phyloP scores from a whole-genome alignment of 2,329 filamentous ascomycete genomes.

The Niveomyces coronatus region DNA sequence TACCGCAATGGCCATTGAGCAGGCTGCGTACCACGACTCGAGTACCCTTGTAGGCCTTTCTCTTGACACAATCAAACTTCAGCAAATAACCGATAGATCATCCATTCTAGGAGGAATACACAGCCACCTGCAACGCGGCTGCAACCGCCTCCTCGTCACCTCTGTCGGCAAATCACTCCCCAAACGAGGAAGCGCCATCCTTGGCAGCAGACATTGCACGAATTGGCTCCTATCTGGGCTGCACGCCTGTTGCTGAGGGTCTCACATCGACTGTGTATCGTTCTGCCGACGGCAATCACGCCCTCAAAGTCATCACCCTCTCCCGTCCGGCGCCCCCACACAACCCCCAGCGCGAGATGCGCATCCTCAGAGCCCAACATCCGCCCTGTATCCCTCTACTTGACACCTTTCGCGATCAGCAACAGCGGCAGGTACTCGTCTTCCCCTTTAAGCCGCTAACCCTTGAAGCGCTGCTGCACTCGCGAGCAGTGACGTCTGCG shows the following conservation, averaged over 20 bases:
- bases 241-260: constrained; percentile 50
- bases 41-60: constrained; percentile 41
- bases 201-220: constrained; percentile 23
- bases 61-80: constrained; percentile 2
- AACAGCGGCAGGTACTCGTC: constrained; percentile 63
- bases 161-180: constrained; percentile 8
- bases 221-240: constrained; percentile 45
- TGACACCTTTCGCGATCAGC: constrained; percentile 61
- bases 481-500: constrained; percentile 21
- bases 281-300: constrained; percentile 37
- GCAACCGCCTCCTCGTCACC: constrained; percentile 11
- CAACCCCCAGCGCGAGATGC: constrained; percentile 68
- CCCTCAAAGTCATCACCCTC: constrained; percentile 78
- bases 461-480: constrained; percentile 55
- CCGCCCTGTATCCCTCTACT: constrained; percentile 55
- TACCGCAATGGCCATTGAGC: constrained; percentile 56
- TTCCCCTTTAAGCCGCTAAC: constrained; percentile 77
- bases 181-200: not conserved
- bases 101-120: constrained; percentile 45
- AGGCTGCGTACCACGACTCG: constrained; percentile 48
- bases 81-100: constrained; percentile 9
- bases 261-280: constrained; percentile 79
- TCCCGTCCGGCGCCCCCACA: constrained; percentile 69
- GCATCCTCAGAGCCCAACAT: constrained; percentile 53
- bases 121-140: constrained; percentile 28